Evolutionary conservation across 768 basidiomycete species (phyloP).

Genomic region (Postia placenta): DNA sequence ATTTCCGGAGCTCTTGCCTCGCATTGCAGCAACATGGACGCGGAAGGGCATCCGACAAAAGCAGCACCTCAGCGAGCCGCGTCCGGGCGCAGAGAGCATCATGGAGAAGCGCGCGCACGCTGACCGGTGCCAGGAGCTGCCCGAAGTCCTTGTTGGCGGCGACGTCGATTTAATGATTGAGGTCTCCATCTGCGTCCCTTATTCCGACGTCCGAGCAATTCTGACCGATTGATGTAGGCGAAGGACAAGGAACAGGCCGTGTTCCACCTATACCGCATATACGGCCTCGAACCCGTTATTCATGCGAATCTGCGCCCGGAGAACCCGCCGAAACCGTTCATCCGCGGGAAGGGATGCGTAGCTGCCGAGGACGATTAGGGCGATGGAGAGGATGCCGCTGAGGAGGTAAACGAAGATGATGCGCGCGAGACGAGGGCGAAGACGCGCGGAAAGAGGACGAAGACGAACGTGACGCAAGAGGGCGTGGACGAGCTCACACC

Average conservation of each 20-base stretch:
- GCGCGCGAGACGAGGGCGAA: background rate
- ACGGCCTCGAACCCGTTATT: conserved; percentile 60
- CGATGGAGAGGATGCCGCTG: conserved; percentile 12
- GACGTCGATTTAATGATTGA: conserved; percentile 82
- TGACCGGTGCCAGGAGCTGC: conserved; percentile 68
- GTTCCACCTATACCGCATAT: conserved; percentile 75
- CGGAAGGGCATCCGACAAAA: conserved; percentile 80
- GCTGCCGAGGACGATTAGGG: conserved; percentile 2
- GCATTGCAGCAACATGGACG: conserved; percentile 68
- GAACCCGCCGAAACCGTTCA: conserved; percentile 20
- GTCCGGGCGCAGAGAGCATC: conserved; percentile 73
- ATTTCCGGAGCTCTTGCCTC: conserved; percentile 61
- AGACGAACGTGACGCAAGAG: too few relatives aligned
- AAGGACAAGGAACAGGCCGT: conserved; percentile 95
- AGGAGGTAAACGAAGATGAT: background rate
- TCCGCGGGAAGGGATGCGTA: conserved; percentile 5
- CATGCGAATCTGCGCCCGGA: conserved; percentile 35
- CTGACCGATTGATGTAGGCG: conserved; percentile 33
- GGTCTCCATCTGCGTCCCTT: conserved; percentile 11
- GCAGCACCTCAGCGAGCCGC: conserved; percentile 88
- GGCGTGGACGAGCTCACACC: background rate
- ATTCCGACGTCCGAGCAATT: background rate
- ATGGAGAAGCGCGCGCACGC: conserved; percentile 89
- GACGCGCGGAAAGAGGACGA: background rate
- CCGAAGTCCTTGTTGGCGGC: conserved; percentile 55